Base-by-base conservation (phyloP, 1,284 basidiomycete species). In the Agaricales sp. region DNA sequence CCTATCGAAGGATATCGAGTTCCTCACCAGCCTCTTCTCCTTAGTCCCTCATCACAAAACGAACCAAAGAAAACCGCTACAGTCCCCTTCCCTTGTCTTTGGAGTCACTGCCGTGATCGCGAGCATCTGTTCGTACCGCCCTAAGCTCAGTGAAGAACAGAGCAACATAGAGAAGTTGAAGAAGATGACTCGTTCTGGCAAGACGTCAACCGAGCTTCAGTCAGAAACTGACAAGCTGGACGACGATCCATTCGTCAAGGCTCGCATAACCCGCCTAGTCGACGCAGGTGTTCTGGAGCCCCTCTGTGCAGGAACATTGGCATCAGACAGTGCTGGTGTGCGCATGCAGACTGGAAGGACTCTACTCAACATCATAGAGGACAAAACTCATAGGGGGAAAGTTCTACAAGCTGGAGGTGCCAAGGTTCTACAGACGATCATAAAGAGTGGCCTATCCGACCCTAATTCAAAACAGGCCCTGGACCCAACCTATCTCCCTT, bases 321-420 rank as follows among this genome's bases (percentile, higher is more conserved):
- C 67, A 4, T 67, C 73, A 19, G 78, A 83, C 49, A 86, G 80
- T 51, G 62, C 64, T 45, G 76, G 77, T 8, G 69, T 82, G 12
- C 70, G 77, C 39, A 51, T 69, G 14, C 64, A 64, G 56, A 70
- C 75, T 23, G 71, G 74, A 2, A 79, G 75, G 52, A 70, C 85
- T 11, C 68, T 90, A 47, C 70, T 93, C 45, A 79, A 74, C 54
- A 69, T 96, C 25, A 74, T 87, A 11, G 86, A 91, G 56, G 84
- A 89, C 56, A 80, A 81, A 56, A 74, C 77, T 3, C 81, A 86
- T 51, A 75, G 95, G 57, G 86, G 91, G 3, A 73, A 73, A 50
- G 79, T 96, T 14, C 68, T 98, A 22, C 89, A 90, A 59, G 78
- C 80, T 46, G 95, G 95, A 30, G 92, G 89, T 0, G 80, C 80